These are phyloP conservation scores for Cyphellophora europaea DNA, from an alignment of 2,329 filamentous ascomycete species.

Conservation along the genomic window DNA sequence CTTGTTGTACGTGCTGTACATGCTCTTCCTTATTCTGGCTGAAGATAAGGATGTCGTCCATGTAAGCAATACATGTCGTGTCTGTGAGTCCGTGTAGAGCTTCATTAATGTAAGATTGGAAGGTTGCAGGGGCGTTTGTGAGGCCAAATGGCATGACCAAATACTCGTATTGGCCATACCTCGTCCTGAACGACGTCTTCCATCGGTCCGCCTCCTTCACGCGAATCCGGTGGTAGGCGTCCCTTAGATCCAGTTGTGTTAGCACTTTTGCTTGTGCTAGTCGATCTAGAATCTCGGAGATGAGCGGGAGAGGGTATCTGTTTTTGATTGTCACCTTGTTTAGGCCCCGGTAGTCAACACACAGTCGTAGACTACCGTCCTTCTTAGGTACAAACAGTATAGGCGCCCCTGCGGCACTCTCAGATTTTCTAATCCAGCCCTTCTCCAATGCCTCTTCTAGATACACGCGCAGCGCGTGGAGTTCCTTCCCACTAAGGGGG, in stretches of 20 bases:
- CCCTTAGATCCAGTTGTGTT: slow-evolving; percentile 16
- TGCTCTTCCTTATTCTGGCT: slow-evolving; percentile 10
- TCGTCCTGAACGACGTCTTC: slow-evolving; percentile 14
- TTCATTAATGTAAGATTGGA: slow-evolving; percentile 22
- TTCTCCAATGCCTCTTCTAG: slow-evolving; percentile 13
- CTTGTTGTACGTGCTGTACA: slow-evolving; percentile 7
- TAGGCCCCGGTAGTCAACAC: slow-evolving; percentile 26
- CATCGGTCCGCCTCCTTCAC: slow-evolving; percentile 12
- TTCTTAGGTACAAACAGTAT: slow-evolving; percentile 26
- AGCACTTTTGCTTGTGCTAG: slow-evolving; percentile 6
- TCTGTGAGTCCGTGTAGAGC: slow-evolving; percentile 13
- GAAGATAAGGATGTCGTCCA: slow-evolving; percentile 24
- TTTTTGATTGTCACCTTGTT: slow-evolving; percentile 28
- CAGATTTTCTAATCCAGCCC: slow-evolving; percentile 14
- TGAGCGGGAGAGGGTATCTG: slow-evolving; percentile 22
- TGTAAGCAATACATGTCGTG: slow-evolving; percentile 8
- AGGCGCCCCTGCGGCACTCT: slow-evolving; percentile 13
- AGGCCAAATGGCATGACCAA: slow-evolving; percentile 15
- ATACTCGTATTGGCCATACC: slow-evolving; percentile 15
- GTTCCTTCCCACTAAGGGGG: slow-evolving; percentile 5
- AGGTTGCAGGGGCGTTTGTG: slow-evolving; percentile 15
- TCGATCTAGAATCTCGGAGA: slow-evolving; percentile 10
- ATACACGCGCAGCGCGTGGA: slow-evolving; percentile 12
- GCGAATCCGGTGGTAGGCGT: slow-evolving; percentile 9
- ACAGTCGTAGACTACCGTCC: slow-evolving; percentile 21